These are phyloP conservation scores for Scytalidium sp. DNA, from an alignment of 2,329 filamentous ascomycete genomes.

Conservation along the genomic window DNA sequence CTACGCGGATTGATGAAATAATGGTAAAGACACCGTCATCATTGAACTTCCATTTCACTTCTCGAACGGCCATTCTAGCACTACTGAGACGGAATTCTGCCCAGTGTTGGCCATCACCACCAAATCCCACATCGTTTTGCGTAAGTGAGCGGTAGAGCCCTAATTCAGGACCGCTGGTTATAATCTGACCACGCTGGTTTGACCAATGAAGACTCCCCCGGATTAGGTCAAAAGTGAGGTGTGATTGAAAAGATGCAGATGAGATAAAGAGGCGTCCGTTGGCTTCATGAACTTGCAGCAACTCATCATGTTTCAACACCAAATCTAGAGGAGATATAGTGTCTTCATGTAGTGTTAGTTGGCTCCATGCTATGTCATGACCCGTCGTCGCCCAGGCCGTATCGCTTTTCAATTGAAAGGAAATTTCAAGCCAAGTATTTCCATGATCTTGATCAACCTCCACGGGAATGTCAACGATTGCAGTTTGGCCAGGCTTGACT, in stretches of 20 bases:
- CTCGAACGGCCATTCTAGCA: neutral
- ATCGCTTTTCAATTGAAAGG: slow-evolving; percentile 1
- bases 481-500: too few relatives aligned
- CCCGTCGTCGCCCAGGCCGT: slow-evolving; percentile 11
- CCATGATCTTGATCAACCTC: too few relatives aligned
- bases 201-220: neutral
- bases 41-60: neutral
- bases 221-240: slow-evolving; percentile 2
- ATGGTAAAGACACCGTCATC: neutral
- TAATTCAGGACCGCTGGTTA: slow-evolving; percentile 18
- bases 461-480: too few relatives aligned
- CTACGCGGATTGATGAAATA: neutral
- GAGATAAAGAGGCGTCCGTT: neutral
- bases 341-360: slow-evolving; percentile 22
- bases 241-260: neutral
- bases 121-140: slow-evolving; percentile 43
- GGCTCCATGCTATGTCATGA: slow-evolving; percentile 25
- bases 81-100: slow-evolving; percentile 19
- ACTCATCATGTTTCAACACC: neutral
- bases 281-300: slow-evolving; percentile 1
- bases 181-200: slow-evolving; percentile 5
- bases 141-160: slow-evolving; percentile 45
- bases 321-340: neutral
- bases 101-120: slow-evolving; percentile 38
- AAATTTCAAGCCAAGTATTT: too few relatives aligned